Evolutionary conservation across 2,329 filamentous ascomycete species (phyloP), one percentile per base, ranked within the genome.

Genomic region (Ophiostoma himal-ulmi): DNA sequence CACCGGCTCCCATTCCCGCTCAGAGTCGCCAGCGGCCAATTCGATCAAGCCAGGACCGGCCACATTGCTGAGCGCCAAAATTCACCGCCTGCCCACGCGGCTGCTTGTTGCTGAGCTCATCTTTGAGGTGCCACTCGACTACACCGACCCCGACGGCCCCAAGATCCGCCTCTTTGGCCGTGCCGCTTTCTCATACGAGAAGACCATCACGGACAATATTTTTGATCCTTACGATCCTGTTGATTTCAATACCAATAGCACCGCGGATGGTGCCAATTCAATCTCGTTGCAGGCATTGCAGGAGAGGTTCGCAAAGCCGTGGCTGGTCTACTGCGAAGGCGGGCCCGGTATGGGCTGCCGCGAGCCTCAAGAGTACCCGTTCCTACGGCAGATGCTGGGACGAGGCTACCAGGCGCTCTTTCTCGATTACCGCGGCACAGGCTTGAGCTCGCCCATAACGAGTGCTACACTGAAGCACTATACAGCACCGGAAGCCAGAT

Each of bases 381-480:
- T 93, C 77, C 91, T 91, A n/a, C 85, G 88, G 41, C 82, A 84
- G 39, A 84, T 93, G 70, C 84, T 97, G 6, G 88, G 89, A 72
- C 89, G 89, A 73, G 94, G 94, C 20, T 97, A 97, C 77, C 91
- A 96, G 78, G 82, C 93, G 65, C 85, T 98, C 1, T 89, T 91
- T 73, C 85, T 98, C n/a, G 94, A 98, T 78, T 94, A 97, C 78
- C 88, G 94, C 68, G 94, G 94, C 14, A 96, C 93, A 3, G 94
- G 94, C 1, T 82, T 96, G 68, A 96, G 92, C 77, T 91, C 88
- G 1, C 91, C 94, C 0, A 86, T 97, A 60, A 91, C 91, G 1
- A 88, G 91, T 10, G 86, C 85, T 10, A 93, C 90, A 7, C 83
- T 97, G 5, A 84, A 86, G 44, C 81, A 86, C 14, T 84, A 88